These are phyloP conservation scores for Beauveria brongniartii DNA, from an alignment of 2,329 filamentous ascomycete genomes.

Conservation along the genomic window DNA sequence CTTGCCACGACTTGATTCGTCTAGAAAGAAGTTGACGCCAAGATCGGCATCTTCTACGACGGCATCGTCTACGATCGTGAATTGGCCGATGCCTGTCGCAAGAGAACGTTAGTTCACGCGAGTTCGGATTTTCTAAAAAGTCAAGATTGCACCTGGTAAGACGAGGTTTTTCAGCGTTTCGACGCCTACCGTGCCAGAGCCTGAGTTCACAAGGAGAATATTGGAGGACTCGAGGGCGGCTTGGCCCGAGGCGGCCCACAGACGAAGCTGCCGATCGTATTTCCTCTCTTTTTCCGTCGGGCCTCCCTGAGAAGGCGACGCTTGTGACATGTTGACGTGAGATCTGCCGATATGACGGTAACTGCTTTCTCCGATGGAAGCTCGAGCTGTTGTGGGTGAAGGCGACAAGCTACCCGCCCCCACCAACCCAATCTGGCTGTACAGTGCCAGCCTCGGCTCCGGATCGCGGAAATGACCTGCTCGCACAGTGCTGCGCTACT, in stretches of 20 bases:
- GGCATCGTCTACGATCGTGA: slow-evolving; percentile 80
- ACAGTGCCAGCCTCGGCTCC: slow-evolving; percentile 1
- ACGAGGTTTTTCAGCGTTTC: slow-evolving; percentile 98
- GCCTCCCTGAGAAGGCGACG: slow-evolving; percentile 32
- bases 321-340: slow-evolving; percentile 20
- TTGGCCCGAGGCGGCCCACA: slow-evolving; percentile 93
- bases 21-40: slow-evolving; percentile 94
- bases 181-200: slow-evolving; percentile 76
- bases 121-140: not conserved
- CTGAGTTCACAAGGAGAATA: slow-evolving; percentile 83
- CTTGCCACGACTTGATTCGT: slow-evolving; percentile 67
- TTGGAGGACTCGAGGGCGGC: slow-evolving; percentile 83
- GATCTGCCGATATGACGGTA: not conserved
- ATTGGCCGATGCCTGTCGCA: slow-evolving; percentile 70
- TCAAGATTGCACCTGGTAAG: slow-evolving; percentile 55
- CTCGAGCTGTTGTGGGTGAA: not conserved
- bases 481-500: not conserved
- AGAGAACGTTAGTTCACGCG: not conserved
- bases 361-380: not conserved
- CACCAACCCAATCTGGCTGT: not conserved
- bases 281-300: slow-evolving; percentile 61
- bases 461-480: too few relatives aligned
- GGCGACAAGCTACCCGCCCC: not conserved
- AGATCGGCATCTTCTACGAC: slow-evolving; percentile 74
- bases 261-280: slow-evolving; percentile 88